Evolutionary conservation across 352 stramenopile genomes (phyloP).

Genomic region (Aphanomyces cochlioides): DNA sequence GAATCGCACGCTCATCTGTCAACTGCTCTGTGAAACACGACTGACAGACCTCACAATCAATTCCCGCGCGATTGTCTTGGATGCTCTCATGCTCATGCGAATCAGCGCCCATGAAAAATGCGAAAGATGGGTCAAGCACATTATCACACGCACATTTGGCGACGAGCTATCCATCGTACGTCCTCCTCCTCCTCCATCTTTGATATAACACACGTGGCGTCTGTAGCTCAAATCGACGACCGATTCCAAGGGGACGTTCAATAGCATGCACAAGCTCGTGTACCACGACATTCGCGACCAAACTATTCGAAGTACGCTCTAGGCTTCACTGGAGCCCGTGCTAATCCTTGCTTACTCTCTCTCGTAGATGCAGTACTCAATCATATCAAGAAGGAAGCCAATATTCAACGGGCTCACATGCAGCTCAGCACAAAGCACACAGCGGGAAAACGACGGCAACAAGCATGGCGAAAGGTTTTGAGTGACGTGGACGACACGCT

Average conservation of each 20-base stretch:
- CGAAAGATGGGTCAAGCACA: conserved; percentile 96
- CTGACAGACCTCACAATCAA: conserved; percentile 90
- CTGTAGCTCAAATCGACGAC: conserved; percentile 95
- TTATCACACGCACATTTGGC: conserved; percentile 94
- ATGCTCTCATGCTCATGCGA: conserved; percentile 97
- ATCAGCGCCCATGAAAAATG: conserved; percentile 90
- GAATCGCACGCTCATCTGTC: conserved; percentile 91
- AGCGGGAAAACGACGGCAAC: conserved; percentile 67
- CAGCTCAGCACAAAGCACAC: conserved; percentile 80
- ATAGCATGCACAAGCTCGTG: conserved; percentile 97
- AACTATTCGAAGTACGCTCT: conserved; percentile 52
- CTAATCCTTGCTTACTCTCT: conserved; percentile 23
- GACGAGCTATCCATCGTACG: conserved; percentile 78
- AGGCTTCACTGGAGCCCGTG: neutral
- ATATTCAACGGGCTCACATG: conserved; percentile 92
- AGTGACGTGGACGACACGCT: conserved; percentile 99
- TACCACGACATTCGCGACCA: conserved; percentile 93
- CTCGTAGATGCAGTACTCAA: conserved; percentile 88
- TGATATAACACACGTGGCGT: conserved; percentile 7
- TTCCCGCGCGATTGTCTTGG: conserved; percentile 89
- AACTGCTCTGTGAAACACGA: conserved; percentile 92
- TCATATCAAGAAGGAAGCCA: conserved; percentile 94
- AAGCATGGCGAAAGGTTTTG: conserved; percentile 97
- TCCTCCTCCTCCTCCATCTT: neutral
- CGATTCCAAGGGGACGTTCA: conserved; percentile 95